Evolutionary conservation across 352 stramenopile genomes (phyloP).

Genomic region (Thraustochytrium striatum): DNA sequence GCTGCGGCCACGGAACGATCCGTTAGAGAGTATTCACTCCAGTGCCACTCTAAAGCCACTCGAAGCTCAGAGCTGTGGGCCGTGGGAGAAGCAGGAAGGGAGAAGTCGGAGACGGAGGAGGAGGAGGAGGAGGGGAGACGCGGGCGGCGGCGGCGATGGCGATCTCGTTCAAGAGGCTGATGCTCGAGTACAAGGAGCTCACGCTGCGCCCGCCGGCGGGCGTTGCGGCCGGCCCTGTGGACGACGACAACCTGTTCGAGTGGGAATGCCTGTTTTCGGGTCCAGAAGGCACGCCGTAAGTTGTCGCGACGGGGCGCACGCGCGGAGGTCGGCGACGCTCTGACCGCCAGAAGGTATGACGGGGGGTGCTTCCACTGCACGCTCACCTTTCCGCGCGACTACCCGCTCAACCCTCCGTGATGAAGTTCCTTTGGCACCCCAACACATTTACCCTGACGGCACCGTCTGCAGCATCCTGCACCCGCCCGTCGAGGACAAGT

Average conservation of each 20-base stretch:
- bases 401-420: slow-evolving; percentile 91
- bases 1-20: no score
- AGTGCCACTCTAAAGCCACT: no score
- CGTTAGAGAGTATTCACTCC: no score
- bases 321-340: no score
- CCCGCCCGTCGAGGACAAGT: slow-evolving; percentile 92
- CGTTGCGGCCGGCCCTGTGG: slow-evolving; percentile 46
- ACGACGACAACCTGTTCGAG: slow-evolving; percentile 96
- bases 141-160: not conserved
- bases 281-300: slow-evolving; percentile 81
- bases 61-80: no score
- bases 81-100: not conserved
- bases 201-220: slow-evolving; percentile 49
- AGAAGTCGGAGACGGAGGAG: not conserved
- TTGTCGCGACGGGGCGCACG: not conserved
- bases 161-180: slow-evolving; percentile 48
- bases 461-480: slow-evolving; percentile 98
- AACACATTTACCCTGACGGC: slow-evolving; percentile 82
- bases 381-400: slow-evolving; percentile 93
- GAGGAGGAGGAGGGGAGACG: not conserved
- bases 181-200: slow-evolving; percentile 48
- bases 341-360: slow-evolving; percentile 65
- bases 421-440: slow-evolving; percentile 97
- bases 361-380: slow-evolving; percentile 95
- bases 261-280: slow-evolving; percentile 98